Base-by-base conservation (phyloP, 23 red algal species). In the Agarophyton chilense region DNA sequence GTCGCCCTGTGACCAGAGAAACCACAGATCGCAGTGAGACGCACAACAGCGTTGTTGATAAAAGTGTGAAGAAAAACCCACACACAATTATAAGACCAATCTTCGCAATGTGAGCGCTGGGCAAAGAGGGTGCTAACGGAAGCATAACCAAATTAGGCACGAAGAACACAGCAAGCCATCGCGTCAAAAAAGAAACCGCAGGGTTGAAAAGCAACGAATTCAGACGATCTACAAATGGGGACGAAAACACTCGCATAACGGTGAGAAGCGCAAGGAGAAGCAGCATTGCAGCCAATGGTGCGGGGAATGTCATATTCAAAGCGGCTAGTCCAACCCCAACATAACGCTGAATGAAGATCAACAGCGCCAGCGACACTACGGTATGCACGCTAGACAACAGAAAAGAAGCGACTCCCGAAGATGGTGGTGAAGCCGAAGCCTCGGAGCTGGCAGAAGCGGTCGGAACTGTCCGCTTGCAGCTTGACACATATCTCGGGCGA, bases 101-200 rank as follows among this genome's bases (percentile, higher is more conserved):
- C 42, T 82, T 84, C 7, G 87, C 52, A 17, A 96, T 28, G 53
- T 95, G 89, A 22, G 93, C 90, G 22, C 80, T 56, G 16, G 86
- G 86, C 28, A 87, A 77, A 12, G 82, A 52, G 22, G 88, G 82
- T 12, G 94, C 94, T 13, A 92, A 42, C 1, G 97, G 97, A 25
- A 99, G 93, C 90, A 96, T 88, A 53, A 99, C 90, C 57, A 99
- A 89, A 62, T 94, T 99, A 18, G 97, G 97, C 16, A 95, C 97
- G 83, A 99, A 99, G 66, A 96, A 99, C 24, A 99, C 90, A 21
- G 97, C 93, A 61, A 99, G 86, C 97, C 97, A 99, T 21, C 92
- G 88, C 24, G 83, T 90, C 18, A 99, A 58, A 33, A 93, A 78
- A 13, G 77, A 60, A 1, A 91, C 80, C 26, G 75, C 84, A 52